A percentile compares a stretch with the other conserved stretches of the same genome.
phyloP scores from a whole-genome alignment of 2,329 filamentous ascomycete genomes.

The Claviceps sp. region DNA sequence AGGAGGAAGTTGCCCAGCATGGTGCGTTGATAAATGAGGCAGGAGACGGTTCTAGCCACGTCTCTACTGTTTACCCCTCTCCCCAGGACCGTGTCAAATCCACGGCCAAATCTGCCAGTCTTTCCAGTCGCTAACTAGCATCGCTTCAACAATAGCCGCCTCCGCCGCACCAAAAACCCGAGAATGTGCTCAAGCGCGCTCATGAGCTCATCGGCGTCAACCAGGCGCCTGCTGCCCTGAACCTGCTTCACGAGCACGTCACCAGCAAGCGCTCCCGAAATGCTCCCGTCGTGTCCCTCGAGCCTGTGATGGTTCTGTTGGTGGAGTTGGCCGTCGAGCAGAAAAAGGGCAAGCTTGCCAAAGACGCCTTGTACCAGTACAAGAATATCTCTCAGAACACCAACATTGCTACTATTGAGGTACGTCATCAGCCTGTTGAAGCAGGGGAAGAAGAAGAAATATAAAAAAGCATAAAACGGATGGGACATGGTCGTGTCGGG shows the following conservation, averaged over 20 bases:
- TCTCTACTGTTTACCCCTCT: constrained; percentile 12
- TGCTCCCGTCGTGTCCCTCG: constrained; percentile 87
- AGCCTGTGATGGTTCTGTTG: constrained; percentile 96
- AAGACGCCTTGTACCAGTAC: constrained; percentile 98
- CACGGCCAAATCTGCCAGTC: neutral
- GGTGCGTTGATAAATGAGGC: constrained; percentile 19
- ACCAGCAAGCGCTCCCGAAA: constrained; percentile 96
- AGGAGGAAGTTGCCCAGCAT: constrained; percentile 41
- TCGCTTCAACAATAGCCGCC: constrained; percentile 51
- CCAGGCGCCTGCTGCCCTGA: constrained; percentile 83
- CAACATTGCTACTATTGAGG: constrained; percentile 95
- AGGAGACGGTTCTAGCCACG: constrained; percentile 8
- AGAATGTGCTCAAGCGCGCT: constrained; percentile 97
- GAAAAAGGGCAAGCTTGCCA: constrained; percentile 95
- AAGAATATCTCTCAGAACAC: constrained; percentile 99
- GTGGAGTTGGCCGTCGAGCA: constrained; percentile 95
- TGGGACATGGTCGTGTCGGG: neutral
- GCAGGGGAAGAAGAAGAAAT: neutral
- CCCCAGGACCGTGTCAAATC: constrained; percentile 11
- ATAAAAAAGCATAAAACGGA: neutral
- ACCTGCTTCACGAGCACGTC: constrained; percentile 96
- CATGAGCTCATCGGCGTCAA: constrained; percentile 97
- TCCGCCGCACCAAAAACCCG: constrained; percentile 91
- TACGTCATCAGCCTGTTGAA: constrained; percentile 23
- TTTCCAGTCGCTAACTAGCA: neutral